These are phyloP conservation scores for Botryosphaeria agaves DNA, from an alignment of 2,329 filamentous ascomycete genomes.

Conservation along the genomic window DNA sequence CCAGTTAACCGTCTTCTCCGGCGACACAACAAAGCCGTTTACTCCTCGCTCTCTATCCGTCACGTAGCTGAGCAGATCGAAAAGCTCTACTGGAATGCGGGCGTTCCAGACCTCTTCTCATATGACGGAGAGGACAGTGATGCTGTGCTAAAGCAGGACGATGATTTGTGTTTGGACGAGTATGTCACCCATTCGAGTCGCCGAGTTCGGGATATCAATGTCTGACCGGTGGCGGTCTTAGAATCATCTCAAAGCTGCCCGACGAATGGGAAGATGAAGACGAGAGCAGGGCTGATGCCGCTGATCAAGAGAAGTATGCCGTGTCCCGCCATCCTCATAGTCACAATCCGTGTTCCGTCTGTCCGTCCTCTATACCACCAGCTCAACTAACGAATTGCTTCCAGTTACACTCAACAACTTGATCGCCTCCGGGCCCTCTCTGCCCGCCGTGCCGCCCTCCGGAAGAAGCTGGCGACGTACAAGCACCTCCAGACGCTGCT, in stretches of 20 bases:
- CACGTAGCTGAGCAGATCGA: conserved; percentile 61
- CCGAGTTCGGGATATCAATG: too few relatives aligned
- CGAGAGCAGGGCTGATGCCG: background rate
- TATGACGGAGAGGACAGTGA: too few relatives aligned
- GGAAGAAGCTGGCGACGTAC: conserved; percentile 30
- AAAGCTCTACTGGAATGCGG: conserved; percentile 38
- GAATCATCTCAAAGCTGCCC: conserved; percentile 2
- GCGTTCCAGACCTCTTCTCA: conserved; percentile 16
- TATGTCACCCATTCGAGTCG: too few relatives aligned
- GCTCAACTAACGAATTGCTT: conserved; percentile 1
- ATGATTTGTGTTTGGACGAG: conserved; percentile 16
- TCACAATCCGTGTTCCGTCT: too few relatives aligned
- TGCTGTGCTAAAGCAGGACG: conserved; percentile 15
- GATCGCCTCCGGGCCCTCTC: conserved; percentile 29
- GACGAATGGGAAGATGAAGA: conserved; percentile 1
- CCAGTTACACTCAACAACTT: conserved; percentile 19
- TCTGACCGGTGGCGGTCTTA: too few relatives aligned
- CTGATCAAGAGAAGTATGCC: background rate
- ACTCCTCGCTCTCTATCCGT: conserved; percentile 49
- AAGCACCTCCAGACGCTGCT: conserved; percentile 32
- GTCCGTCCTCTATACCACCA: background rate
- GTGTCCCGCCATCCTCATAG: too few relatives aligned
- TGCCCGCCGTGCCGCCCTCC: conserved; percentile 29
- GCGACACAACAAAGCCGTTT: conserved; percentile 48
- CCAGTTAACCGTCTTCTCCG: conserved; percentile 45